These are phyloP conservation scores for sweet orange (Citrus sinensis) DNA, from an alignment of 345 rosid species.

Conservation along the genomic window DVS_A1.0 CM039167.1:11054001-11054500, in stretches of 20 bases:
- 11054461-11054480: not conserved
- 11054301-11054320: not conserved
- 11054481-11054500: not conserved
- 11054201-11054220: not conserved
- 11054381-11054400: slow-evolving; percentile 39
- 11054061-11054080: not conserved
- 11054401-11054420: slow-evolving; percentile 40
- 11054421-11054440: slow-evolving; percentile 48
- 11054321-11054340: slow-evolving; percentile 33
- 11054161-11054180: not conserved
- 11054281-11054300: not conserved
- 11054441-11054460: slow-evolving; percentile 27
- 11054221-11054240: not conserved
- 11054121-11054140: not conserved
- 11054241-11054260: not conserved
- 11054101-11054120: not conserved
- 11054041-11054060: not conserved
- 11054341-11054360: slow-evolving; percentile 40
- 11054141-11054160: not conserved
- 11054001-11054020: not conserved
- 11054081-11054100: not conserved
- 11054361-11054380: slow-evolving; percentile 41
- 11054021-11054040: not conserved
- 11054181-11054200: not conserved
- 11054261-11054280: not conserved